Conservation (phyloP, 1,139 yeast genomes). For the Pneumocystis canis region DNA sequence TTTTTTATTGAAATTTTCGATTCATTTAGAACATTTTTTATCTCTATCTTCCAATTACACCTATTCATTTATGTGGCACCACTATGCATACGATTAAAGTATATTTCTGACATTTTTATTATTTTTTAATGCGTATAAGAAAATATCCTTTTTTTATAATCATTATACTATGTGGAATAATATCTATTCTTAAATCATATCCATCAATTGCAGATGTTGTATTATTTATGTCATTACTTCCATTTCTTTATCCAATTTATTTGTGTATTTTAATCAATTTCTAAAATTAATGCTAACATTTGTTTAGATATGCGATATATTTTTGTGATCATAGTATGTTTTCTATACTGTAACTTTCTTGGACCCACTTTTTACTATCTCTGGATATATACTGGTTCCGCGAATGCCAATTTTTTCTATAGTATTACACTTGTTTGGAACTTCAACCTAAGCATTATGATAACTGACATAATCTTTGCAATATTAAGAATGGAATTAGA, state of each 20-base stretch:
- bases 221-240: conserved; percentile 44
- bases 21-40: conserved; percentile 69
- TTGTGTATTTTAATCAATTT: conserved; percentile 25
- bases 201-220: conserved; percentile 82
- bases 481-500: conserved; percentile 52
- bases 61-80: conserved; percentile 58
- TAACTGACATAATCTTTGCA: conserved; percentile 76
- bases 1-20: conserved; percentile 90
- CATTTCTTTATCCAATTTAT: conserved; percentile 33
- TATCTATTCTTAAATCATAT: conserved; percentile 64
- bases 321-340: conserved; percentile 30
- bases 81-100: conserved; percentile 50
- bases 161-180: conserved; percentile 48
- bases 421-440: conserved; percentile 80
- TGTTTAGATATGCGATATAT: conserved; percentile 33
- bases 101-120: conserved; percentile 22
- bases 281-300: conserved; percentile 14
- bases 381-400: conserved; percentile 91
- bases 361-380: conserved; percentile 85
- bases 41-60: conserved; percentile 69
- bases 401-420: conserved; percentile 89
- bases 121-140: neutral
- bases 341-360: conserved; percentile 40
- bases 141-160: conserved; percentile 47
- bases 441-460: conserved; percentile 49